Conservation (phyloP, 1,284 basidiomycete genomes). For the Gomphus sp. region DNA sequence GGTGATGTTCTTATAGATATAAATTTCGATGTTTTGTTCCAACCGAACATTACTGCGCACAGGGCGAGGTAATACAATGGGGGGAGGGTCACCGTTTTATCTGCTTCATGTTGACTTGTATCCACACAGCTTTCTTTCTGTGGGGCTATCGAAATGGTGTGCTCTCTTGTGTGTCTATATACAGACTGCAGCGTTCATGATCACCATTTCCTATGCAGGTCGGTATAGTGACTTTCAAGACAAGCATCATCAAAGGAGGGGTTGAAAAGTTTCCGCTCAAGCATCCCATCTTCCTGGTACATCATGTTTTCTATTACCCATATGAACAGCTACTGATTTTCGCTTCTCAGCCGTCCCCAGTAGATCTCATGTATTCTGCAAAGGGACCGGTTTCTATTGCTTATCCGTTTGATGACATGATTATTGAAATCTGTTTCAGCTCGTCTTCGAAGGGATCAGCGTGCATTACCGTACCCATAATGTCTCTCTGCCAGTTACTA, state of each 20-base stretch:
- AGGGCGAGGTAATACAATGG: constrained; percentile 42
- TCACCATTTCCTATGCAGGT: constrained; percentile 33
- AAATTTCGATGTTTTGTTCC: neutral
- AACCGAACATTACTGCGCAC: constrained; percentile 3
- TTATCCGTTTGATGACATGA: too few species aligned
- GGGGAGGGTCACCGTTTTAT: neutral
- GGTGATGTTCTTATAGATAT: constrained; percentile 46
- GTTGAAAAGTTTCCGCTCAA: constrained; percentile 66
- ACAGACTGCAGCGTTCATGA: constrained; percentile 7
- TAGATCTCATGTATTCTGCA: too few species aligned
- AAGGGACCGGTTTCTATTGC: too few species aligned
- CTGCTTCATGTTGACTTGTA: neutral
- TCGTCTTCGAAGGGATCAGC: too few species aligned
- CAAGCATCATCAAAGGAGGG: constrained; percentile 68
- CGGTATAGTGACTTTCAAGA: constrained; percentile 66
- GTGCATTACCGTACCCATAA: too few species aligned
- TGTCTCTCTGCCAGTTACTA: too few species aligned
- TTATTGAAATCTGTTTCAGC: too few species aligned
- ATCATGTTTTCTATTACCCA: constrained; percentile 8
- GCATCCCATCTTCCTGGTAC: constrained; percentile 68
- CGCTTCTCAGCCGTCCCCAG: too few species aligned
- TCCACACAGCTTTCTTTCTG: constrained; percentile 53
- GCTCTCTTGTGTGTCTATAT: neutral
- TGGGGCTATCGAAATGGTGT: constrained; percentile 72
- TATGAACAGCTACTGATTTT: too few species aligned